These are phyloP conservation scores for Kwoniella bestiolae DNA, from an alignment of 768 basidiomycete genomes.

Conservation along the genomic window DNA sequence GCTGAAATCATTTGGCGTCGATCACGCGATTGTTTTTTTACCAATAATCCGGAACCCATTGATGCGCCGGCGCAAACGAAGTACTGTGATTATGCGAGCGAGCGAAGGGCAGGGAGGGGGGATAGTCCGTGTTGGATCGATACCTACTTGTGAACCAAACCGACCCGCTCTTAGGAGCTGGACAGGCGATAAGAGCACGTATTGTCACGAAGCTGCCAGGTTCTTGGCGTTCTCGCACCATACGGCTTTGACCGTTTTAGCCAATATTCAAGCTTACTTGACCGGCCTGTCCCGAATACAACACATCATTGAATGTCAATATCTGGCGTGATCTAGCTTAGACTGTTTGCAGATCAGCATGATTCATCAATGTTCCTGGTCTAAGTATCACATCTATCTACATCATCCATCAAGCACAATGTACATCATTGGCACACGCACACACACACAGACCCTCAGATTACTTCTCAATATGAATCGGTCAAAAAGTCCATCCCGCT, in stretches of 20 bases:
- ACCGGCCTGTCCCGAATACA: background rate
- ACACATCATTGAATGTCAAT: too few species aligned
- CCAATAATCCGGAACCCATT: background rate
- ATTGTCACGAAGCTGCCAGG: background rate
- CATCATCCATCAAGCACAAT: background rate
- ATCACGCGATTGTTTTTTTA: background rate
- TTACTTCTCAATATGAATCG: background rate
- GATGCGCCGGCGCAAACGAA: too few species aligned
- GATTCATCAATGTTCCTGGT: too few species aligned
- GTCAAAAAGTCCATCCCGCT: background rate
- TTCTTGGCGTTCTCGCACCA: background rate
- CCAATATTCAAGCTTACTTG: background rate
- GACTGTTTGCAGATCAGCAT: too few species aligned
- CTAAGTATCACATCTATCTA: too few species aligned
- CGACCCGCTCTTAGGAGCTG: background rate
- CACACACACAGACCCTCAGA: background rate
- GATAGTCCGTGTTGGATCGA: too few species aligned
- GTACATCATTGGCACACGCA: background rate
- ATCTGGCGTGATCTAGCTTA: too few species aligned
- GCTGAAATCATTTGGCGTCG: background rate
- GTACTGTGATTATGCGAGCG: too few species aligned
- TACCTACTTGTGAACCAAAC: too few species aligned
- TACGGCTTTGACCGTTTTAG: background rate
- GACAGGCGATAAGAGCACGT: conserved; percentile 2
- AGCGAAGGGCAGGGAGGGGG: too few species aligned